Base-by-base conservation (phyloP, 768 basidiomycete species). In the Pulveroboletus sp. region DNA sequence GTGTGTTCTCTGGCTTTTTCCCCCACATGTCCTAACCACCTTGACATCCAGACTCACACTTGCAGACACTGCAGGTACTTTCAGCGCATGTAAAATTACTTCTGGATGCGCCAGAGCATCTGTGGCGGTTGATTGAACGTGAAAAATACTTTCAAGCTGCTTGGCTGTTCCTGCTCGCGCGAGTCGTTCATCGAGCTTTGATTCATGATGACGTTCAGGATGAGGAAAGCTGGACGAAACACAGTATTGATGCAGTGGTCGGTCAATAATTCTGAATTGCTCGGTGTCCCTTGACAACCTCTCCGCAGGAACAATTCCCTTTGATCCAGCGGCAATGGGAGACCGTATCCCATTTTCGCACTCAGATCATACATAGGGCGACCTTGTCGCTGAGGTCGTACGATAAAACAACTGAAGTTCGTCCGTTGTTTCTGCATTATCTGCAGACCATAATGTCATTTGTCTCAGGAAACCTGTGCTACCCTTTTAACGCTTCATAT, bases 291-390 rank as follows among this genome's bases (percentile, higher is more conserved):
- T 29, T 54, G 32, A 54, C 38, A 24, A 13, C 14, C 10, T 36
- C 31, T 35, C 35, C 39, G 14, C 60, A 93, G 92, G 80, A 81
- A 40, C 89, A 93, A 68, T 86, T 94, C 56, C 91, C 93, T 23
- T 73, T 97, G 5, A 81, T 92, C 4, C 87, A 92, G 56, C 84
- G 91, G 30, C 94, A 97, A 68, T 97, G 93, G 94, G 94, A 95
- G 49, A 76, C 81, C 1, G 81, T 97, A 8, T 81, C 83, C 5
- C 89, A 88, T 56, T 92, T 95, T 63, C 84, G 92, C 37, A 74
- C 85, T 1, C 93, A 95, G 61, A 94, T 97, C 54, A 80, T 88
- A 19, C 88, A 93, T 57, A 85, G 83, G 60, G 89, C 93, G n/a
- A 91, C 85, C 0, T 65, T 89, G 39, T 86, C 82, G n/a, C 72